A percentile compares a stretch with the other conserved stretches of the same genome.
Conservation (phyloP, 2,329 filamentous ascomycete species). For the Clarireedia homoeocarpa region DNA sequence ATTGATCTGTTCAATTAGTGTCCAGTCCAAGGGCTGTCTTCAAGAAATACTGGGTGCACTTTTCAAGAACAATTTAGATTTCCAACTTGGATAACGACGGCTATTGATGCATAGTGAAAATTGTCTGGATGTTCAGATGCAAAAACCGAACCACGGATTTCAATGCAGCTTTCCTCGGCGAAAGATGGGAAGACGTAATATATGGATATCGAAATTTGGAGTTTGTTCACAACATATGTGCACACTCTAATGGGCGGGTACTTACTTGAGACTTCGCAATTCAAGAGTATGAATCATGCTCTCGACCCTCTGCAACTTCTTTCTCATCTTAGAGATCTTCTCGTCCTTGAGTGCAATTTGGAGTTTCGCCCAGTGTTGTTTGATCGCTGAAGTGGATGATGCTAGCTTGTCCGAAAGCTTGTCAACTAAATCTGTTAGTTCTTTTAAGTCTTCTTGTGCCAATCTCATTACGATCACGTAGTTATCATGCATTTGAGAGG, state of each 20-base stretch:
- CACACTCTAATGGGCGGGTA: too few species aligned
- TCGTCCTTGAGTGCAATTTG: conserved; percentile 5
- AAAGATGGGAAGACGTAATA: too few species aligned
- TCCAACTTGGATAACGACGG: too few species aligned
- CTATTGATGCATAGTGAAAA: too few species aligned
- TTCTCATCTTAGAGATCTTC: conserved; percentile 10
- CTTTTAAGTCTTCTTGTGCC: conserved; percentile 7
- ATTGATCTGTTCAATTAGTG: not conserved
- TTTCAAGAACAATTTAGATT: too few species aligned
- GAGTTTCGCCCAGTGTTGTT: conserved; percentile 5
- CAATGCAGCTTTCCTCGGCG: too few species aligned
- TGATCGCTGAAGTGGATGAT: not conserved
- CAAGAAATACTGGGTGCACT: too few species aligned
- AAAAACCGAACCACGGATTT: too few species aligned
- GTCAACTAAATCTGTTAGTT: conserved; percentile 2
- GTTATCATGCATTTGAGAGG: not conserved
- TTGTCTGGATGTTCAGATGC: too few species aligned
- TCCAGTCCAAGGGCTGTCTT: too few species aligned
- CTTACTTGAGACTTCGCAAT: not conserved
- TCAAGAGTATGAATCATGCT: conserved; percentile 8
- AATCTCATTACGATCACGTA: not conserved
- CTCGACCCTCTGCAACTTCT: conserved; percentile 4
- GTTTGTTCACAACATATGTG: too few species aligned
- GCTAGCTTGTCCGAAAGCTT: not conserved
- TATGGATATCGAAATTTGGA: too few species aligned